Evolutionary conservation across 805 yeast species (phyloP), one percentile per base, ranked within the genome.

Genomic region (Helenozyma rhizophorensis): DNA sequence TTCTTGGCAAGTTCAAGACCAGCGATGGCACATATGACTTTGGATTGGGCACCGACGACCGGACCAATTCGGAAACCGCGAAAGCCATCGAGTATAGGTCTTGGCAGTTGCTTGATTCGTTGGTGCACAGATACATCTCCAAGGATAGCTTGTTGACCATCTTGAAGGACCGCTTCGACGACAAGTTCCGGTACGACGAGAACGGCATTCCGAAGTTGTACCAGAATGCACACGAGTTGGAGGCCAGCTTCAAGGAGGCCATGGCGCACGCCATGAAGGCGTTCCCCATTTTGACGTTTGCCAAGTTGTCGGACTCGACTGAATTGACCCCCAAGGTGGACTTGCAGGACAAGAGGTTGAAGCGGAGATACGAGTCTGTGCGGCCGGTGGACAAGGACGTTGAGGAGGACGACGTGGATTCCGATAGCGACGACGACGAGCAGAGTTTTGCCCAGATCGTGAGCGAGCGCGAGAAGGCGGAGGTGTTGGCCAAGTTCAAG

Each of bases 191-290:
- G 47, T 93, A 83, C 54, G 96, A 88, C 54, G 79, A 73, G 22
- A 72, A 80, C 39, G 94, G 89, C 3, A 58, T 86, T 18, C 98
- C 98, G 10, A 72, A 78, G 23, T 66, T 89, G 21, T 90, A 95
- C 84, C 78, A 75, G 43, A 79, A 77, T 34, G 73, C 80, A 19
- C 68, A 67, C 25, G 94, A 89, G 46, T 74, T 93, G 37, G 95
- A 88, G 36, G 56, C 56, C 2, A 72, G 72, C 12, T 90, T 77
- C 50, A 65, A 68, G 23, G 58, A 63, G 12, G 81, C 97, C 2
- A 78, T 76, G 43, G 66, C 70, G 2, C 50, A 61, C 22, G 78
- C 96, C 0, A 51, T 80, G 37, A 55, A 59, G 9, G 55, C 79
- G 0, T 58, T 88, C 14, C 86, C 90, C 3, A 50, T 78, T 10